phyloP scores from a whole-genome alignment of 331 rosid genomes.

The Stylosanthes scabra region DNA sequence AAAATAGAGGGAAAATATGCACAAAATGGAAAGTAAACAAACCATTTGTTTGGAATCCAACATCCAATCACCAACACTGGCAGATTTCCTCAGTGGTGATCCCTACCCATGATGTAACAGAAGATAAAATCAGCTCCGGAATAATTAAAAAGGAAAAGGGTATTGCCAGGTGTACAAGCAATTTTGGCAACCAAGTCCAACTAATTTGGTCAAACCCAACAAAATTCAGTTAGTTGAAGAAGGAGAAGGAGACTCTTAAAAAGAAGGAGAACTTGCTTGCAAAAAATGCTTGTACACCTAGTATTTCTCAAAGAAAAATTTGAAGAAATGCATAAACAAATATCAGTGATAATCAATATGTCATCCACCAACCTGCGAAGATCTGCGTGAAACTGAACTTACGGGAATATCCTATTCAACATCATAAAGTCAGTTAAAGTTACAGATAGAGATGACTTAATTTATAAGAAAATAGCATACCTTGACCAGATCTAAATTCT shows the following conservation, averaged over 20 bases:
- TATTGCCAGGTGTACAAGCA: too few relatives aligned
- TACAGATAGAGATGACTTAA: conserved; percentile 20
- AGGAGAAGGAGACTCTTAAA: too few relatives aligned
- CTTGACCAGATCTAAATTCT: conserved; percentile 96
- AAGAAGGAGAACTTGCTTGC: too few relatives aligned
- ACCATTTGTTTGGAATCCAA: conserved; percentile 85
- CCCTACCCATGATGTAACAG: conserved; percentile 58
- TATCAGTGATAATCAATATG: conserved; percentile 25
- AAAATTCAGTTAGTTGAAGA: too few relatives aligned
- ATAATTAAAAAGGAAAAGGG: not conserved
- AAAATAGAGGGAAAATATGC: conserved; percentile 35
- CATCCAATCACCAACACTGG: conserved; percentile 97
- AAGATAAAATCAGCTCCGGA: conserved; percentile 41
- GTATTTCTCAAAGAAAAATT: too few relatives aligned
- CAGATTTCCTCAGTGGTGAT: conserved; percentile 88
- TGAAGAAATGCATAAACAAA: not conserved
- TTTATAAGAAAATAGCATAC: conserved; percentile 46
- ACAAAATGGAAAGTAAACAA: conserved; percentile 37
- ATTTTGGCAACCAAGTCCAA: too few relatives aligned
- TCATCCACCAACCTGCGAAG: conserved; percentile 81
- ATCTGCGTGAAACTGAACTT: conserved; percentile 83
- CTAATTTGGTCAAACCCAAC: too few relatives aligned
- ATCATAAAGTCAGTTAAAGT: conserved; percentile 56
- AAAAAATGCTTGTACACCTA: too few relatives aligned
- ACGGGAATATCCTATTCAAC: conserved; percentile 87